phyloP scores from a whole-genome alignment of 1,284 basidiomycete genomes.

The Trichosporon ovoides region DNA sequence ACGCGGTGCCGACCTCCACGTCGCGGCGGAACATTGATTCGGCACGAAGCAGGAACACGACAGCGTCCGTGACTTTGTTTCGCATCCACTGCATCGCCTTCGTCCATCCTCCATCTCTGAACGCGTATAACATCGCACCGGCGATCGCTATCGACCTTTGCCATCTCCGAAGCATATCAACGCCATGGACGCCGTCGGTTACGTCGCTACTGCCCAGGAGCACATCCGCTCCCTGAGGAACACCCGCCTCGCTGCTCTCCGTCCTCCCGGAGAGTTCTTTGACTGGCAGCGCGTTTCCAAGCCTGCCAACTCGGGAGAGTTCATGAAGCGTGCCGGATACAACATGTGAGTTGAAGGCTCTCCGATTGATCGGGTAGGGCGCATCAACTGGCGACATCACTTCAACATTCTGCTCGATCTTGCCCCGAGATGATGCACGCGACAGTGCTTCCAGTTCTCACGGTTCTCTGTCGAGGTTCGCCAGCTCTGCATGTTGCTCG shows the following conservation, averaged over 20 bases:
- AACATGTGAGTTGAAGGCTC: conserved; percentile 30
- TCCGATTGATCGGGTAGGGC: no score
- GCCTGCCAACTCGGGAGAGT: conserved; percentile 58
- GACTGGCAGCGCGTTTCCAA: conserved; percentile 81
- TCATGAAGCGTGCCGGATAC: conserved; percentile 44
- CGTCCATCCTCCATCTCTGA: background rate
- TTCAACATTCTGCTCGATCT: no score
- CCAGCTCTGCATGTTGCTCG: no score
- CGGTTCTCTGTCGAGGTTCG: no score
- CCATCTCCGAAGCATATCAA: background rate
- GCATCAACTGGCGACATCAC: no score
- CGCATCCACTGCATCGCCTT: background rate
- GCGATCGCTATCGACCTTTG: background rate
- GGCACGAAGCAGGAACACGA: background rate
- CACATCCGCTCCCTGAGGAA: conserved; percentile 72
- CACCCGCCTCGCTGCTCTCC: conserved; percentile 73
- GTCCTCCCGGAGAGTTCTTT: conserved; percentile 71
- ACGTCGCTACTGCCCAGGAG: conserved; percentile 59
- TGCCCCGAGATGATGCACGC: no score
- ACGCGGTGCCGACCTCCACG: background rate
- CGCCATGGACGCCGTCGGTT: conserved; percentile 38
- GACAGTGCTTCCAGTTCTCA: no score
- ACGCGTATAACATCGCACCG: background rate
- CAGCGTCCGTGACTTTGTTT: background rate
- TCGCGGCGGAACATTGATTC: no score